Base-by-base conservation (phyloP, 2,329 filamentous ascomycete genomes). In the Penicillium capsulatum region DNA sequence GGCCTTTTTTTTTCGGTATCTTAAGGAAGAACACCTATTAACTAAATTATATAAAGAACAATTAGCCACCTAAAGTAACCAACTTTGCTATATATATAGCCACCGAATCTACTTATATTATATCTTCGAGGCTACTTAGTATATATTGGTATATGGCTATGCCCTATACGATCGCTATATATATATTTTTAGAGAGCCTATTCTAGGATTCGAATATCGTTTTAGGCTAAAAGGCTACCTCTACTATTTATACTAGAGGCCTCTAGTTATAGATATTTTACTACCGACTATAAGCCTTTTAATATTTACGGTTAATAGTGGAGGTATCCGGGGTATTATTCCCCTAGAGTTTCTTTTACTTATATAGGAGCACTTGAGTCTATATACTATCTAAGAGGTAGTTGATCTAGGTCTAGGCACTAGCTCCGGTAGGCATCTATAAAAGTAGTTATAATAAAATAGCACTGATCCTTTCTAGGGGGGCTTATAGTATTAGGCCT, bases 241-340 rank as follows among this genome's bases (percentile, higher is more conserved):
- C 3, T 48, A 43, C n/a, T 57, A 40, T 32, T 31, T 45, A 2
- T 48, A 49, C 9, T 16, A 31, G 4, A 40, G 35, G 10, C 43
- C 37, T 0, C 20, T 57, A 7, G 35, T 50, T 3, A 37, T 55
- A 1, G 42, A 54, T 13, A 24, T 59, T 8, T 44, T 58, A n/a
- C 52, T 45, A 5, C 44, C 45, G 4, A 61, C 50, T 2, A 50
- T 50, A 13, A 56, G 54, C 14, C 53, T 49, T 1, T 42, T 36
- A n/a, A 44, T 62, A 11, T 34, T 62, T 3, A 50, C 51, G 6
- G 57, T 62, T 27, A 50, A 62, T 28, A 45, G 53, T 4, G 49
- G 53, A 3, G 47, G 55, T 3, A 44, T 58, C 11, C 44, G 50
- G 6, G 51, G 47, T 9, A 44, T 59, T 7, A 49, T 47, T 14